phyloP scores from a whole-genome alignment of 495 filamentous ascomycete species.

The Friedmanniomyces simplex region DNA sequence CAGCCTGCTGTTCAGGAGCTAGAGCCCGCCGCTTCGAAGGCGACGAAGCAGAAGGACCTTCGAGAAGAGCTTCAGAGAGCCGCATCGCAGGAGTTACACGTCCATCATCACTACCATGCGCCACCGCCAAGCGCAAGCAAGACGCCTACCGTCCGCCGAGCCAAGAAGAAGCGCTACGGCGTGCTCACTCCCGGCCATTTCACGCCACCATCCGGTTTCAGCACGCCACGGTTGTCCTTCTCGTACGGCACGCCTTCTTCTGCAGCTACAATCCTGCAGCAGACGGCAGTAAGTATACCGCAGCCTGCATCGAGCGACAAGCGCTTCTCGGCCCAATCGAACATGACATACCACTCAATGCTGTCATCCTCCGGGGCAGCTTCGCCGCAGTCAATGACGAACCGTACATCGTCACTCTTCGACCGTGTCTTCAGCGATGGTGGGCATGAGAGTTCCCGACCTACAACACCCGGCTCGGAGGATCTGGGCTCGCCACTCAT shows the following conservation, averaged over 20 bases:
- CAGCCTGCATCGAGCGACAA: constrained; percentile 32
- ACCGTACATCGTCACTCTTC: constrained; percentile 65
- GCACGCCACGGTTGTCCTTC: constrained; percentile 34
- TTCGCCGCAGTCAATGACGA: constrained; percentile 62
- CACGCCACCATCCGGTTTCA: constrained; percentile 45
- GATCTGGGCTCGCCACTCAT: constrained; percentile 36
- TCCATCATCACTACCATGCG: constrained; percentile 87
- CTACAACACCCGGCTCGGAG: constrained; percentile 58
- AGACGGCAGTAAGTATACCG: constrained; percentile 53
- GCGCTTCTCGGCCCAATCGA: constrained; percentile 58
- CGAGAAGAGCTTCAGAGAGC: constrained; percentile 32
- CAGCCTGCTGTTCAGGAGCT: constrained; percentile 47
- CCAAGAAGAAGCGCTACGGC: constrained; percentile 60
- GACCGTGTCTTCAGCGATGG: constrained; percentile 47
- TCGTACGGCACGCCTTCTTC: constrained; percentile 37
- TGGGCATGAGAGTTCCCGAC: constrained; percentile 49
- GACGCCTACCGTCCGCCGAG: constrained; percentile 41
- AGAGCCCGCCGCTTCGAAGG: constrained; percentile 36
- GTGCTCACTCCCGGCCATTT: constrained; percentile 45
- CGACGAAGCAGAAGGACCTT: constrained; percentile 57
- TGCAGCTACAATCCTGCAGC: constrained; percentile 49
- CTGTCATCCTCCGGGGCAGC: constrained; percentile 63
- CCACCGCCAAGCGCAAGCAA: constrained; percentile 48
- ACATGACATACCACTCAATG: constrained; percentile 46
- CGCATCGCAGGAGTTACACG: constrained; percentile 63